These are phyloP conservation scores for Metarhizium robertsii DNA, from an alignment of 2,329 filamentous ascomycete species.

Conservation along the genomic window DNA sequence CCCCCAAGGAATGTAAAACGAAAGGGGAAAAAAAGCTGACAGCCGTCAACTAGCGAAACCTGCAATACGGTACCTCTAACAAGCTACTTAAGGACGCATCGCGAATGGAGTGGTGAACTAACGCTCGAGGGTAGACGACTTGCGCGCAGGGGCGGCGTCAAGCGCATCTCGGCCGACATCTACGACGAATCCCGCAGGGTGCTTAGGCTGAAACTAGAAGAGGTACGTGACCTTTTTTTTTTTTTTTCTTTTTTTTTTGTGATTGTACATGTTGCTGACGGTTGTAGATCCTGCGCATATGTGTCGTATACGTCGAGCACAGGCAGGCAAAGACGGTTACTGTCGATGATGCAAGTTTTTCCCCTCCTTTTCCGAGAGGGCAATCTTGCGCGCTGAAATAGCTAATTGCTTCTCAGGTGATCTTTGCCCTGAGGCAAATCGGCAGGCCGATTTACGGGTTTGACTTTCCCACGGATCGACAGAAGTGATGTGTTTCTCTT, in stretches of 20 bases:
- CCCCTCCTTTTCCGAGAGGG: not conserved
- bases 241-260: not conserved
- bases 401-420: conserved; percentile 32
- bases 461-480: conserved; percentile 21
- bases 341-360: conserved; percentile 44
- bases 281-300: conserved; percentile 42
- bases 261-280: not conserved
- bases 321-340: conserved; percentile 52
- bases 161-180: conserved; percentile 56
- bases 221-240: conserved; percentile 26
- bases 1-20: not conserved
- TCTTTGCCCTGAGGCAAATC: conserved; percentile 37
- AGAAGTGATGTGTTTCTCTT: not conserved
- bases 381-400: conserved; percentile 2
- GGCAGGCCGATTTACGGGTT: conserved; percentile 51
- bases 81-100: too few species aligned
- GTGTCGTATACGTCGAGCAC: conserved; percentile 43
- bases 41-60: not conserved
- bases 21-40: not conserved
- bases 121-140: conserved; percentile 41
- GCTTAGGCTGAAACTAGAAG: conserved; percentile 38
- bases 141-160: conserved; percentile 68
- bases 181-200: conserved; percentile 52
- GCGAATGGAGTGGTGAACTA: too few species aligned
- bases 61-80: conserved; percentile 1